Conservation (phyloP, 2,329 filamentous ascomycete species). For the Kalaharituber pfeilii region DNA sequence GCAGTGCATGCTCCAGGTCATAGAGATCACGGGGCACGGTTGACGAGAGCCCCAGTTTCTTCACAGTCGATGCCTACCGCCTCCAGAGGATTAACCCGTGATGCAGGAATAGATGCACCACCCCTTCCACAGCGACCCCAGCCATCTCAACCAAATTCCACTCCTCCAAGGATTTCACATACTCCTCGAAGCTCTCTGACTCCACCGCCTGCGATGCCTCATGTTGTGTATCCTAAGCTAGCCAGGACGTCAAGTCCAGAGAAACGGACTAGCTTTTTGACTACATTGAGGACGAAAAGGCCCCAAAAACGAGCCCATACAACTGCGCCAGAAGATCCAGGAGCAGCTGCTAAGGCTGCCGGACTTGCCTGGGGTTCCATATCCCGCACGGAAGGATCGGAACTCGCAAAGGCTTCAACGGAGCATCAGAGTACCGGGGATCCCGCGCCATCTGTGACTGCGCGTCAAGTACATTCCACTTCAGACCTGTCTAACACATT, state of each 20-base stretch:
- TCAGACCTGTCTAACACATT: neutral
- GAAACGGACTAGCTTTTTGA: slow-evolving; percentile 17
- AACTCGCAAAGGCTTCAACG: slow-evolving; percentile 16
- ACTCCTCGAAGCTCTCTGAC: neutral
- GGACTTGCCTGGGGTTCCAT: slow-evolving; percentile 43
- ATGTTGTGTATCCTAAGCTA: slow-evolving; percentile 4
- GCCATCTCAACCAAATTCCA: neutral
- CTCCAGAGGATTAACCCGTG: neutral
- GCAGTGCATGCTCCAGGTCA: neutral
- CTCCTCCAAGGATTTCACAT: neutral
- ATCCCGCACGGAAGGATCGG: slow-evolving; percentile 28
- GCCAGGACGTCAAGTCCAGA: slow-evolving; percentile 18
- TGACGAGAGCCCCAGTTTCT: neutral
- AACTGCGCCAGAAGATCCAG: slow-evolving; percentile 10
- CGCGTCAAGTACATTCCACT: neutral
- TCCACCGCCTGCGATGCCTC: slow-evolving; percentile 5
- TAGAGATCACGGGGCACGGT: neutral
- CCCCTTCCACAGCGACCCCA: neutral
- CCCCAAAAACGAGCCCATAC: slow-evolving; percentile 8
- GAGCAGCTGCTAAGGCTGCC: slow-evolving; percentile 36
- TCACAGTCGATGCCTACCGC: neutral
- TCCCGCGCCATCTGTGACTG: neutral
- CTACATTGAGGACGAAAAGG: slow-evolving; percentile 17
- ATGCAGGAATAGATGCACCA: neutral
- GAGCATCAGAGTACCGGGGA: neutral